These are phyloP conservation scores for Pichia insulana DNA, from an alignment of 805 yeast genomes.

Conservation along the genomic window DNA sequence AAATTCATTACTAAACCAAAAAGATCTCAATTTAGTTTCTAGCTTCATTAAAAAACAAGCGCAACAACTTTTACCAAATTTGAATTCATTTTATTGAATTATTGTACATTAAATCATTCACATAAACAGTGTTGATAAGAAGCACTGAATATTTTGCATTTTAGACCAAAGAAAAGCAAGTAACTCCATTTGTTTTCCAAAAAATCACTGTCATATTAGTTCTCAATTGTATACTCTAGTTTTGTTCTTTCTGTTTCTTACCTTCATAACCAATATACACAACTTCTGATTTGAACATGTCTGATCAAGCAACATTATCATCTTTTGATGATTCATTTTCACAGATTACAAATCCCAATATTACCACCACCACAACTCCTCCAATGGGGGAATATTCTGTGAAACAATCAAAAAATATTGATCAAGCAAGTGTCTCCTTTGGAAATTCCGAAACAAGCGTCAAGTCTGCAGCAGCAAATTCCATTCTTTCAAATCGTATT, in stretches of 20 bases:
- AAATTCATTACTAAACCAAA: no score
- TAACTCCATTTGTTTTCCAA: no score
- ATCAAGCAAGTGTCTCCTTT: slow-evolving; percentile 6
- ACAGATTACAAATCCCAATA: slow-evolving; percentile 15
- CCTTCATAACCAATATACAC: background rate
- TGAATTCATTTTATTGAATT: no score
- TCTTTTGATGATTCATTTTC: slow-evolving; percentile 25
- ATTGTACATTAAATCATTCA: no score
- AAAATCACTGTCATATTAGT: background rate
- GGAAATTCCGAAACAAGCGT: slow-evolving; percentile 3
- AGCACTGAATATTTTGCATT: no score
- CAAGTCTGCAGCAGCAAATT: background rate
- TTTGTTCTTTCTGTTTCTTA: slow-evolving; percentile 1
- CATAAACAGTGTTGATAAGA: no score
- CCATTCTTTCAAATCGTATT: background rate
- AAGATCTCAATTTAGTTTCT: no score
- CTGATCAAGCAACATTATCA: slow-evolving; percentile 29
- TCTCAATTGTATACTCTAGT: background rate
- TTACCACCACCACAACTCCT: slow-evolving; percentile 26
- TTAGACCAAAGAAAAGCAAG: no score
- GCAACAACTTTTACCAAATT: no score
- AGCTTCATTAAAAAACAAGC: no score
- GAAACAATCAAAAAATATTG: slow-evolving; percentile 10
- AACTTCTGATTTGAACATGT: slow-evolving; percentile 14
- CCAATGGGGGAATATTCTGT: slow-evolving; percentile 21